Base-by-base conservation (phyloP, 441 rosid species). In the Oxalis stricta region DNA sequence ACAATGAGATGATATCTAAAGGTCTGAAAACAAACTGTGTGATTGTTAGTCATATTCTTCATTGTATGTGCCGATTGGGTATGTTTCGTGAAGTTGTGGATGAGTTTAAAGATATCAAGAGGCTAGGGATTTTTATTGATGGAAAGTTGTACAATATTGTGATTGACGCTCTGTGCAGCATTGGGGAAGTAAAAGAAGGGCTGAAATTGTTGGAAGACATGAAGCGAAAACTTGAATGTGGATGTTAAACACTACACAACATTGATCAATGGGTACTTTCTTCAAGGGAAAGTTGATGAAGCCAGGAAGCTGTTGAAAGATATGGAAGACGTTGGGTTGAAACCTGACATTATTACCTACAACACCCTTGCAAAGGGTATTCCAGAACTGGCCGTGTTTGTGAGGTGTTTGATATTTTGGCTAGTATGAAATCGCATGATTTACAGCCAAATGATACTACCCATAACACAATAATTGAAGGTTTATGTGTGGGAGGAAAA, bases 201-300 rank as follows among this genome's bases (percentile, higher is more conserved):
- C 8, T 35, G 10, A 32, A 38, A 48, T 49, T 81, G 56, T 50
- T 84, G 10, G 32, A 50, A 52, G 83, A 84, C 55, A 84, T 88
- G 95, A 72, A 38, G 60, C 28, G 31, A 22, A 75, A 64, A 62
- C 37, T 54, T 82, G 53, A 60, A 24, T 50, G 68, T 64, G 22
- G 91, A 88, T 66, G 32, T 67, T 22, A 30, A 70, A 48, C 71
- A 77, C 73, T 79, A 78, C 53, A 82, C 79, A 20, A 84, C 87
- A 52, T 40, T 88, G 47, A 65, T 88, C 14, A 43, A 26, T 56
- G 95, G 95, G 22, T 79, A 63, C 48, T 88, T 71, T 44, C 60
- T 56, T 28, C 61, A 59, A 48, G 82, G 73, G 18, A 53, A 71
- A 41, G n/a, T 64, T 48, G 17, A 13, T 28, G 65, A 60, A 33